These are phyloP conservation scores for Marchantia polymorpha DNA, from an alignment of 225 moss, liverwort and hornwort species.

Conservation along the genomic window DNA sequence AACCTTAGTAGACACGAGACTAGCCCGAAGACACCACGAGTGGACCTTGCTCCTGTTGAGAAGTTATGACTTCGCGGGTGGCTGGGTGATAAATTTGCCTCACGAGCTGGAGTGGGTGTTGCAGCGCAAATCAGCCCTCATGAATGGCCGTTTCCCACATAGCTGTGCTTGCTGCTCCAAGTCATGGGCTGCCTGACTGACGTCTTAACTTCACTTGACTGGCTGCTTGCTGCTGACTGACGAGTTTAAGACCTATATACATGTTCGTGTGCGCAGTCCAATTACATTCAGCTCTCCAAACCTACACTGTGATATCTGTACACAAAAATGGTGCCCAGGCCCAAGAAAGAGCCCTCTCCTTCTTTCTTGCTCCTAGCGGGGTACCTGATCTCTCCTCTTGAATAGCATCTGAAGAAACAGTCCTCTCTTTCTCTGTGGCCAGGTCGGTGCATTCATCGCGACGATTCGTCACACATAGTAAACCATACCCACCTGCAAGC, in stretches of 20 bases:
- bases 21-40: not conserved
- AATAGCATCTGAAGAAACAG: not conserved
- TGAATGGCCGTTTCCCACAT: not conserved
- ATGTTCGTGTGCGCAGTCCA: not conserved
- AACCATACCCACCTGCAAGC: constrained; percentile 94
- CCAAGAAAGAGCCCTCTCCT: not conserved
- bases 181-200: constrained; percentile 1
- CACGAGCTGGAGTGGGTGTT: constrained; percentile 4
- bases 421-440: not conserved
- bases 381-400: not conserved
- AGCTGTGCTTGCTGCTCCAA: constrained; percentile 16
- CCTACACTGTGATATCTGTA: not conserved
- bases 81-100: not conserved
- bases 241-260: constrained; percentile 2
- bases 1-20: not conserved
- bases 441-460: not conserved
- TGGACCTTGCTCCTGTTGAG: not conserved
- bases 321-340: constrained; percentile 11
- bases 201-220: not conserved
- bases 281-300: not conserved
- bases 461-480: constrained; percentile 52
- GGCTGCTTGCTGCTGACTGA: constrained; percentile 11
- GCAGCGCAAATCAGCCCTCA: constrained; percentile 4
- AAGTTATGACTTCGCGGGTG: not conserved
- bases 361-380: not conserved